Conservation (phyloP, 2,329 filamentous ascomycete species). For the Calonectria hongkongensis region DNA sequence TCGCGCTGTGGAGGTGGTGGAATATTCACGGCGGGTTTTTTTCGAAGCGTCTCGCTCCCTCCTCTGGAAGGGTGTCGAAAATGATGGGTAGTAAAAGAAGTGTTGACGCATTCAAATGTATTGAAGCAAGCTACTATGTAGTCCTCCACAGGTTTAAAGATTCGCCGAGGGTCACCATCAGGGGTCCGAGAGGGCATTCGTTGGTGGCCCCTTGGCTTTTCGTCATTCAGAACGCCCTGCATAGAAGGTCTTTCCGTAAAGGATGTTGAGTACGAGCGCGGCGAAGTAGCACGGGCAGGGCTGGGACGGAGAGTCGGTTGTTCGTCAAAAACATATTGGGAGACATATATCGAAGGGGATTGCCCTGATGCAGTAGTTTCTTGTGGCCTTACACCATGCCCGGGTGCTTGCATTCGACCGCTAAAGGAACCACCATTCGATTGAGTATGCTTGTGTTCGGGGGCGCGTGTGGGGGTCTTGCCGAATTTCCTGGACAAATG, state of each 20-base stretch:
- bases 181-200: conserved; percentile 44
- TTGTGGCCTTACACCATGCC: conserved; percentile 34
- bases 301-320: conserved; percentile 61
- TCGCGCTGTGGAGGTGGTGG: conserved; percentile 52
- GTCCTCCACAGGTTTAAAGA: conserved; percentile 86
- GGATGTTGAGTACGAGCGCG: conserved; percentile 67
- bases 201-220: conserved; percentile 41
- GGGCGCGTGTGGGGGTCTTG: conserved; percentile 40
- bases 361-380: conserved; percentile 33
- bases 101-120: conserved; percentile 83
- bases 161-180: conserved; percentile 68
- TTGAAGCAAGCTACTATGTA: conserved; percentile 83
- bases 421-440: conserved; percentile 48
- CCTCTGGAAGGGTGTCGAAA: conserved; percentile 59
- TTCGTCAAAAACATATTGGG: conserved; percentile 61
- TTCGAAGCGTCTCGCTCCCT: conserved; percentile 53
- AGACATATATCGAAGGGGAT: conserved; percentile 49
- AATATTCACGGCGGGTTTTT: conserved; percentile 49
- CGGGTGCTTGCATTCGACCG: conserved; percentile 45
- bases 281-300: conserved; percentile 50
- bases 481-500: conserved; percentile 55
- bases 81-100: conserved; percentile 78
- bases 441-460: conserved; percentile 40
- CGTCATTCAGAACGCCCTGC: conserved; percentile 43
- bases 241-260: conserved; percentile 62